Conservation (phyloP, 257 asterid species). For the Rauvolfia tetraphylla region DNA sequence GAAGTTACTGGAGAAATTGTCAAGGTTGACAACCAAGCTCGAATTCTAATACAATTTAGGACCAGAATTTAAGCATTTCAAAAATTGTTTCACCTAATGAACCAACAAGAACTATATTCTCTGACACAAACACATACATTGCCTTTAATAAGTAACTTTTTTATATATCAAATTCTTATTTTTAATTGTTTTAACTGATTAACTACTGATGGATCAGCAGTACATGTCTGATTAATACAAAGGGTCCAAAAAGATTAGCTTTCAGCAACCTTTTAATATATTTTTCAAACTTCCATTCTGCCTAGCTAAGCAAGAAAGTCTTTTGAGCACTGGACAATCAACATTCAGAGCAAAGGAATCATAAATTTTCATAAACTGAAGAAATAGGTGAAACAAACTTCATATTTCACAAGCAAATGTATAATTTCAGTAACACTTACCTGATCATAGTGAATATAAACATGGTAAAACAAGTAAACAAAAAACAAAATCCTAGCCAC, state of each 20-base stretch:
- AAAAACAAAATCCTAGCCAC: constrained; percentile 91
- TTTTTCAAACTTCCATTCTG: not conserved
- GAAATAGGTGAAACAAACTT: not conserved
- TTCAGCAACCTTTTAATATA: not conserved
- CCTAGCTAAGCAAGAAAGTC: not conserved
- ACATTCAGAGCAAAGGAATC: not conserved
- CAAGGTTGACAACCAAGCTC: not conserved
- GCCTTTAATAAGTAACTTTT: no score
- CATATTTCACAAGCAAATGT: not conserved
- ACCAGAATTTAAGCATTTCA: not conserved
- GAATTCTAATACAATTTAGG: not conserved
- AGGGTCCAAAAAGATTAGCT: not conserved
- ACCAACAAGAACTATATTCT: not conserved
- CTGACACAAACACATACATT: not conserved
- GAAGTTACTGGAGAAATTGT: not conserved
- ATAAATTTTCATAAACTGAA: not conserved
- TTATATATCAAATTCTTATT: no score
- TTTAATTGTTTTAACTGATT: not conserved
- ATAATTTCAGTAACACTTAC: constrained; percentile 32
- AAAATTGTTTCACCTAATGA: not conserved
- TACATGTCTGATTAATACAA: not conserved
- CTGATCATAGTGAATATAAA: constrained; percentile 69
- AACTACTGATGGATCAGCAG: not conserved
- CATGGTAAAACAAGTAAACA: constrained; percentile 76
- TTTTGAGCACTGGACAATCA: not conserved